Conservation (phyloP, 768 basidiomycete genomes). For the Tylopilus rubrobrunneus region DNA sequence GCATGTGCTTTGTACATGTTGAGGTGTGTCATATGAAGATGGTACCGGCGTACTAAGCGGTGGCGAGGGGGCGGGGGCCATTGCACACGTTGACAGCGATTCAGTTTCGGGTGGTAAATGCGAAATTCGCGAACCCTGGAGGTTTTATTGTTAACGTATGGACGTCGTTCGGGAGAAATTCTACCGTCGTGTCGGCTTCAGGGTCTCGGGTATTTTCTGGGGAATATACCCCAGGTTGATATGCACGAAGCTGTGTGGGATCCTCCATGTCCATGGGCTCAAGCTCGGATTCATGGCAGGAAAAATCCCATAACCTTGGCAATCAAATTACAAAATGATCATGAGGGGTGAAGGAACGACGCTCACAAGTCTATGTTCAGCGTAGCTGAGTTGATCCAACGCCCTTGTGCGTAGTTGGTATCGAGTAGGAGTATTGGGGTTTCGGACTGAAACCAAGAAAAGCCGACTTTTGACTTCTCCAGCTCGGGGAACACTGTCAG, state of each 20-base stretch:
- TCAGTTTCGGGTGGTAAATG: not conserved
- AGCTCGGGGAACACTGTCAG: conserved; percentile 24
- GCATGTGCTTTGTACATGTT: not conserved
- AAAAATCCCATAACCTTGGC: conserved; percentile 24
- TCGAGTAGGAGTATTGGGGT: conserved; percentile 25
- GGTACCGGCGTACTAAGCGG: not conserved
- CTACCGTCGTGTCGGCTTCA: conserved; percentile 11
- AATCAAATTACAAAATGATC: not conserved
- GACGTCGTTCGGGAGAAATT: not conserved
- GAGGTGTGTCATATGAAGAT: not conserved
- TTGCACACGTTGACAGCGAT: not conserved
- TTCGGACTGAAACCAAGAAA: conserved; percentile 28
- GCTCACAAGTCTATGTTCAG: conserved; percentile 22
- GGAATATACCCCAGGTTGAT: not conserved
- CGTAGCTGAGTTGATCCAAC: conserved; percentile 20
- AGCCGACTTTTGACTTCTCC: conserved; percentile 12
- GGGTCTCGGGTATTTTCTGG: not conserved
- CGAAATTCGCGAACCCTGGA: conserved; percentile 3
- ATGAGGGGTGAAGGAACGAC: not conserved
- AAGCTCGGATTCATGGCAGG: conserved; percentile 19
- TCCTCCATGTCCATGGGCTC: not conserved
- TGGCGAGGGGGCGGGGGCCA: not conserved
- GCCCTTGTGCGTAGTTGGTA: conserved; percentile 1
- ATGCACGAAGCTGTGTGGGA: not conserved
- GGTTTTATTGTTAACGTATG: conserved; percentile 7